phyloP scores from a whole-genome alignment of 1,284 basidiomycete genomes.

The Tremellales sp. region DNA sequence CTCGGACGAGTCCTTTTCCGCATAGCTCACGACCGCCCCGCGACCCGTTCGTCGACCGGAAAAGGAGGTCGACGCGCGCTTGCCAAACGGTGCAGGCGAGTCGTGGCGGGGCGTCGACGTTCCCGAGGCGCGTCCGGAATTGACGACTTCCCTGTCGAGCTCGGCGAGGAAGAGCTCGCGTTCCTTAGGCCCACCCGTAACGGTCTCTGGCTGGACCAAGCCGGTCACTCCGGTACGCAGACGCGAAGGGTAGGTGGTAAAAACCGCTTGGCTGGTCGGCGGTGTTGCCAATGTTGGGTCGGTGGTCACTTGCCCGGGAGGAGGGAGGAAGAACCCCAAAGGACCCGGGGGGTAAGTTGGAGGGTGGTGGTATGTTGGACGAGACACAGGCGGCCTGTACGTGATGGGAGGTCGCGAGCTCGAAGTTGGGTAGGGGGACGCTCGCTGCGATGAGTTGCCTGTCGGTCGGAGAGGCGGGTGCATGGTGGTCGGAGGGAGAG shows the following conservation, averaged over 20 bases:
- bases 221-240: conserved; percentile 86
- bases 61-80: conserved; percentile 37
- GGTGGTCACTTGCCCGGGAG: conserved; percentile 39
- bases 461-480: background rate
- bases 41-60: conserved; percentile 42
- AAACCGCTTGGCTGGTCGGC: conserved; percentile 60
- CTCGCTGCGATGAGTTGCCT: background rate
- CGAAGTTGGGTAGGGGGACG: background rate
- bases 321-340: conserved; percentile 38
- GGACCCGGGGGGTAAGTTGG: conserved; percentile 31
- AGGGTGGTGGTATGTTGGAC: conserved; percentile 19
- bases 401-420: background rate
- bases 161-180: conserved; percentile 39
- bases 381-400: background rate
- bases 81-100: conserved; percentile 24
- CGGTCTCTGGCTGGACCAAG: conserved; percentile 79
- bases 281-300: conserved; percentile 31
- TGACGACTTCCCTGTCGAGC: conserved; percentile 31
- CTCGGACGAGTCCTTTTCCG: conserved; percentile 77
- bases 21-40: conserved; percentile 74
- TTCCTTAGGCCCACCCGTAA: conserved; percentile 49
- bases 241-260: conserved; percentile 84
- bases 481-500: background rate
- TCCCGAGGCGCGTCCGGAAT: conserved; percentile 11
- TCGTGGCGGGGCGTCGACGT: conserved; percentile 37